These are phyloP conservation scores for Setaria italica DNA, from an alignment of 202 grass and related monocot species.

Conservation along the genomic window DNA sequence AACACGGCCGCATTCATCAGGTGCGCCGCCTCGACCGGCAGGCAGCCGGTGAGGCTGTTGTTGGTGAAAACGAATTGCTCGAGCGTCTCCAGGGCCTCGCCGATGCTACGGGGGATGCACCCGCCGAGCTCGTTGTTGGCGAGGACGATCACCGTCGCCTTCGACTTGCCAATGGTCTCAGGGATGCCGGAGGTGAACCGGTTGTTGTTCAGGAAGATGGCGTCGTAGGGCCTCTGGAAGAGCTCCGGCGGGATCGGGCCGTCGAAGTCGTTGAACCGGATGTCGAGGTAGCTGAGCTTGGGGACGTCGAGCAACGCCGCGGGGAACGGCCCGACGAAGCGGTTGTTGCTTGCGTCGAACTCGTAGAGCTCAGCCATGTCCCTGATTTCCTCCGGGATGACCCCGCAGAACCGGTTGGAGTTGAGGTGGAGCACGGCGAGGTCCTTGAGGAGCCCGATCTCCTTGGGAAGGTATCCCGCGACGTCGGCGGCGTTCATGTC, in stretches of 20 bases:
- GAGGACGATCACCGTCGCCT: constrained; percentile 66
- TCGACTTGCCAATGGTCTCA: constrained; percentile 62
- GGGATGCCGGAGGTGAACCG: constrained; percentile 62
- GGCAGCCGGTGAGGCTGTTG: constrained; percentile 62
- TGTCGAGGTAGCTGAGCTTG: constrained; percentile 63
- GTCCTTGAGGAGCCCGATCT: constrained; percentile 67
- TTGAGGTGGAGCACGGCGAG: constrained; percentile 75
- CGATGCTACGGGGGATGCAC: constrained; percentile 60
- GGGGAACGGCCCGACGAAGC: constrained; percentile 67
- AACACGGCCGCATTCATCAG: constrained; percentile 44
- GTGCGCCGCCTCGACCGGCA: constrained; percentile 54
- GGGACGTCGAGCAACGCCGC: constrained; percentile 45
- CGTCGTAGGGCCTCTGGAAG: constrained; percentile 68
- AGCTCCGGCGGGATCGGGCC: constrained; percentile 64
- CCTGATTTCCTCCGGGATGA: constrained; percentile 65
- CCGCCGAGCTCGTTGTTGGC: constrained; percentile 79
- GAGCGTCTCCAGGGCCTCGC: constrained; percentile 44
- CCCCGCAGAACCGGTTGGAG: constrained; percentile 75
- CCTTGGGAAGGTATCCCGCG: constrained; percentile 56
- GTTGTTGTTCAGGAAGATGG: constrained; percentile 80
- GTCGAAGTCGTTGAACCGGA: constrained; percentile 81
- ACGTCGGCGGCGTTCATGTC: constrained; percentile 74
- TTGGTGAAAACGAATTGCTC: constrained; percentile 70
- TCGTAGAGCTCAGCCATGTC: constrained; percentile 62
- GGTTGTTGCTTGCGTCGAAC: constrained; percentile 77